These are phyloP conservation scores for Plasmodium gonderi DNA, from an alignment of 169 alveolate species.

Conservation along the genomic window DNA sequence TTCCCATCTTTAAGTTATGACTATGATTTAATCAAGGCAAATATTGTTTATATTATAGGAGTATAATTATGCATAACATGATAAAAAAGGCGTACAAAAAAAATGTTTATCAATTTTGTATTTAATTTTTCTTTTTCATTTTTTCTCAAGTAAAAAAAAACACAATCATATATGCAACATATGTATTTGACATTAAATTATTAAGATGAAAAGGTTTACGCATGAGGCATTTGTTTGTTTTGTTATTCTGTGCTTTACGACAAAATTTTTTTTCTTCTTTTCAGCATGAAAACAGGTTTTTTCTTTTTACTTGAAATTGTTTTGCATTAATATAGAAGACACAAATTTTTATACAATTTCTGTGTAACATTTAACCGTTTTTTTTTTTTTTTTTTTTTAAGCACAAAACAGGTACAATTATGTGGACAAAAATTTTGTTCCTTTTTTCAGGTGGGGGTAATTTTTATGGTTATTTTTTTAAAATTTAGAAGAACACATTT, in stretches of 20 bases:
- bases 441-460: background rate
- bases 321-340: background rate
- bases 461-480: background rate
- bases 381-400: background rate
- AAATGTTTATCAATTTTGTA: constrained; percentile 3
- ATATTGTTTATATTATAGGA: background rate
- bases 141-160: too few species aligned
- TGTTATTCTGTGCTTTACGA: background rate
- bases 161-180: background rate
- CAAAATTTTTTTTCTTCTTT: background rate
- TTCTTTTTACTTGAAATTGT: background rate
- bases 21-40: background rate
- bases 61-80: background rate
- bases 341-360: background rate
- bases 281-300: background rate
- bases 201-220: background rate
- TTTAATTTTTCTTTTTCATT: background rate
- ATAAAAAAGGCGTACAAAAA: background rate
- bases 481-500: background rate
- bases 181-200: background rate
- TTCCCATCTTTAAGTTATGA: background rate
- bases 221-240: background rate
- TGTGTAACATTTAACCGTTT: background rate
- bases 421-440: background rate
- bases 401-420: background rate